Conservation (phyloP, 2,329 filamentous ascomycete genomes). For the Hypoxylon sp. region DNA sequence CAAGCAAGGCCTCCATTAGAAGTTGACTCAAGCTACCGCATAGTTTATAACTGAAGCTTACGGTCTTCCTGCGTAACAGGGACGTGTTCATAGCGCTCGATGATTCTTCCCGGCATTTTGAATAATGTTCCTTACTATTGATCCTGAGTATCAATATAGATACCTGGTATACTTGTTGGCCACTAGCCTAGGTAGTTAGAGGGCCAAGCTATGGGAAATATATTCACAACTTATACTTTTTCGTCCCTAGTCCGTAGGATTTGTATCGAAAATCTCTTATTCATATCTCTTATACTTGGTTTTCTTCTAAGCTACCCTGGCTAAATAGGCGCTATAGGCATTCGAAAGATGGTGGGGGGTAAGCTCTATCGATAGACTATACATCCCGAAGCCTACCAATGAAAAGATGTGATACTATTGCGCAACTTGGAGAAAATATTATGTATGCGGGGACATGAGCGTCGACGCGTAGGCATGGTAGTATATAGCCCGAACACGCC, state of each 20-base stretch:
- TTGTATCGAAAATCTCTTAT: slow-evolving; percentile 29
- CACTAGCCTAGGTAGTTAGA: not conserved
- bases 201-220: slow-evolving; percentile 6
- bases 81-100: slow-evolving; percentile 52
- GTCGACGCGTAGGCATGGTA: slow-evolving; percentile 16
- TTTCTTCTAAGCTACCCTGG: slow-evolving; percentile 5
- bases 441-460: slow-evolving; percentile 32
- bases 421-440: slow-evolving; percentile 42
- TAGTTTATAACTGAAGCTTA: slow-evolving; percentile 34
- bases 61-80: slow-evolving; percentile 52
- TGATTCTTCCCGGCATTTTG: slow-evolving; percentile 50
- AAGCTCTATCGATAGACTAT: slow-evolving; percentile 35
- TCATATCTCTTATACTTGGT: slow-evolving; percentile 26
- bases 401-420: slow-evolving; percentile 24
- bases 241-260: not conserved
- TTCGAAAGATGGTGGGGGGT: slow-evolving; percentile 30
- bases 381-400: slow-evolving; percentile 40
- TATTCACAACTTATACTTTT: slow-evolving; percentile 28
- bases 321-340: slow-evolving; percentile 16
- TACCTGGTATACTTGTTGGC: not conserved
- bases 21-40: not conserved
- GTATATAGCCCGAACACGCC: slow-evolving; percentile 8
- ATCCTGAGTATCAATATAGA: slow-evolving; percentile 20
- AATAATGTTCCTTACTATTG: slow-evolving; percentile 7
- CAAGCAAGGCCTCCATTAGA: slow-evolving; percentile 1